These are phyloP conservation scores for Stagonosporopsis chrysanthemi DNA, from an alignment of 2,329 filamentous ascomycete species.

Conservation along the genomic window DNA sequence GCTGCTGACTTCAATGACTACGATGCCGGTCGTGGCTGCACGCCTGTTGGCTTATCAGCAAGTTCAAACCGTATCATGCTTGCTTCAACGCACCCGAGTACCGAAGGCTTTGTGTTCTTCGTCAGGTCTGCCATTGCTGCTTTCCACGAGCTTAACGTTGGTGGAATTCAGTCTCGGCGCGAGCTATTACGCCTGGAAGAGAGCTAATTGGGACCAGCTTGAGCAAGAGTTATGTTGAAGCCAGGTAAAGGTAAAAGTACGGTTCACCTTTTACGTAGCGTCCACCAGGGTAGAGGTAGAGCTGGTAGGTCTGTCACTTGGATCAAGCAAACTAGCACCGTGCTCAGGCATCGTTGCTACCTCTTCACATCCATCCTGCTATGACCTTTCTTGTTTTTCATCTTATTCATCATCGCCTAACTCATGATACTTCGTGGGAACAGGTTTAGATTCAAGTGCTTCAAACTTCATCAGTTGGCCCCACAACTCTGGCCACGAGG, in stretches of 20 bases:
- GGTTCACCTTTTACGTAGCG: too few relatives aligned
- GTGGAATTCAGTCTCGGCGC: not conserved
- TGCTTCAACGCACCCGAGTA: not conserved
- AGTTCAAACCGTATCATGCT: not conserved
- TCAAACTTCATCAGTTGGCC: too few relatives aligned
- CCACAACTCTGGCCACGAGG: too few relatives aligned
- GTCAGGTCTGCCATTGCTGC: not conserved
- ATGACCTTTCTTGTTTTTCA: too few relatives aligned
- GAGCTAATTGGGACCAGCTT: not conserved
- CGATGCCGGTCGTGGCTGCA: not conserved
- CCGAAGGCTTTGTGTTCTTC: not conserved
- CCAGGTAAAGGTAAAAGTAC: not conserved
- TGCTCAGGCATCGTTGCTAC: too few relatives aligned
- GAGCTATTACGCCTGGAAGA: not conserved
- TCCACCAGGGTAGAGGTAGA: not conserved
- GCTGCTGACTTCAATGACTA: constrained; percentile 17
- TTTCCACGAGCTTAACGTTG: not conserved
- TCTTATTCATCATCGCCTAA: too few relatives aligned
- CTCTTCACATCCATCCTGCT: too few relatives aligned
- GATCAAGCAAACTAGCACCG: not conserved
- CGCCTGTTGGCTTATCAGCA: not conserved
- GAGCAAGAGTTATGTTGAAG: not conserved
- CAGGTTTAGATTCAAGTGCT: too few relatives aligned
- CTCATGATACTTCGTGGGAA: too few relatives aligned
- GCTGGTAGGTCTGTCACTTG: not conserved